Evolutionary conservation across 208 protist species (phyloP).

Genomic region (Trypanosoma congolense): DNA sequence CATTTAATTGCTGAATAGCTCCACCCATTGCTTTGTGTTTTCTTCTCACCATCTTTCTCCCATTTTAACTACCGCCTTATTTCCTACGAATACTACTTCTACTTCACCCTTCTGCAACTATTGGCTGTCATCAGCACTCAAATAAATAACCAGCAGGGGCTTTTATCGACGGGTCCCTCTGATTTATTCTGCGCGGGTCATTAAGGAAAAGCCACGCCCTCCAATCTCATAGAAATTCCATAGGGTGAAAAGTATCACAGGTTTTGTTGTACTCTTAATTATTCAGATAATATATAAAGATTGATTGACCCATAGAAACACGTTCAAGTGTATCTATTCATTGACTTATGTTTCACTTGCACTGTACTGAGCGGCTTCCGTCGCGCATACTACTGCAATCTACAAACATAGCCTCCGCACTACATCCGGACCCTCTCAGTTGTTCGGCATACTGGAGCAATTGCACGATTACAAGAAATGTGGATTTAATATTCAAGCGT

Average conservation of each 20-base stretch:
- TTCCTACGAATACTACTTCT: too few relatives aligned
- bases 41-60: too few relatives aligned
- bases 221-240: background rate
- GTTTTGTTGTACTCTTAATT: background rate
- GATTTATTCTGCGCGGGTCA: background rate
- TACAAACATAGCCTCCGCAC: slow-evolving; percentile 13
- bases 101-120: too few relatives aligned
- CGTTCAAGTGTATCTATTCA: background rate
- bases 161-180: too few relatives aligned
- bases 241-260: background rate
- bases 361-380: slow-evolving; percentile 19
- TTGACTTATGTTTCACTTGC: slow-evolving; percentile 17
- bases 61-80: too few relatives aligned
- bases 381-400: slow-evolving; percentile 14
- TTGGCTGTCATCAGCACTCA: too few relatives aligned
- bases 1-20: too few relatives aligned
- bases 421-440: slow-evolving; percentile 4
- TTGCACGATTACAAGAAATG: slow-evolving; percentile 10
- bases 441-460: slow-evolving; percentile 5
- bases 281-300: background rate
- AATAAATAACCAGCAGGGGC: too few relatives aligned
- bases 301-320: too few relatives aligned
- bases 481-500: slow-evolving; percentile 20
- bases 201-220: background rate
- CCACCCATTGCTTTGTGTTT: too few relatives aligned